A percentile compares a stretch with the other conserved stretches of the same genome.
Conservation (phyloP, 2,329 filamentous ascomycete genomes). For the Talaromyces sp. region DNA sequence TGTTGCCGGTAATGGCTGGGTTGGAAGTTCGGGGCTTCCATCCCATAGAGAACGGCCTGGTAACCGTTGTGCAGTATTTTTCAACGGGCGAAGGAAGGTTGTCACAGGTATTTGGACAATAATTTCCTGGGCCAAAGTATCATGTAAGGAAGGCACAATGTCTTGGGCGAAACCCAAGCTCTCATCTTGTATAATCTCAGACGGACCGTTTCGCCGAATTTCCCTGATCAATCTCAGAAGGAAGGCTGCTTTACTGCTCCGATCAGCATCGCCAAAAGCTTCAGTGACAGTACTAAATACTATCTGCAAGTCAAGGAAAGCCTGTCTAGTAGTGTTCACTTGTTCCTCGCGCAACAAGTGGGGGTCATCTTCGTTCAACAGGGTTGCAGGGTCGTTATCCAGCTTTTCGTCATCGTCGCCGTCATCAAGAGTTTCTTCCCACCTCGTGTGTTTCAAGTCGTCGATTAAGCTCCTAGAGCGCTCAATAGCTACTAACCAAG, state of each 20-base stretch:
- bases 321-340: constrained; percentile 48
- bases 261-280: constrained; percentile 39
- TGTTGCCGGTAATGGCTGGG: constrained; percentile 67
- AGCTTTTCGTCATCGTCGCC: constrained; percentile 32
- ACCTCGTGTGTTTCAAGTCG: constrained; percentile 28
- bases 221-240: constrained; percentile 69
- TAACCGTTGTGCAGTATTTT: constrained; percentile 33
- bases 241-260: constrained; percentile 54
- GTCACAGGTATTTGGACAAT: constrained; percentile 41
- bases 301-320: constrained; percentile 50
- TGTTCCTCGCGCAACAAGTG: constrained; percentile 56
- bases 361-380: constrained; percentile 69
- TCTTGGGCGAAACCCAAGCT: constrained; percentile 49
- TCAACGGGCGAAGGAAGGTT: constrained; percentile 27
- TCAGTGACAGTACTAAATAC: constrained; percentile 39
- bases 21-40: constrained; percentile 65
- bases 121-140: constrained; percentile 52
- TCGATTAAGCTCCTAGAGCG: constrained; percentile 30
- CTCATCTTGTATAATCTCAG: constrained; percentile 33
- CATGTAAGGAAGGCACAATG: constrained; percentile 60
- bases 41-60: constrained; percentile 72
- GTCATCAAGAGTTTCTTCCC: constrained; percentile 35
- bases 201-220: constrained; percentile 61
- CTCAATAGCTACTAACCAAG: constrained; percentile 70
- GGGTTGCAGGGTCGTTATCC: constrained; percentile 24